Conservation (phyloP, 139 green algal genomes). For the Ulvella scutata region DNA sequence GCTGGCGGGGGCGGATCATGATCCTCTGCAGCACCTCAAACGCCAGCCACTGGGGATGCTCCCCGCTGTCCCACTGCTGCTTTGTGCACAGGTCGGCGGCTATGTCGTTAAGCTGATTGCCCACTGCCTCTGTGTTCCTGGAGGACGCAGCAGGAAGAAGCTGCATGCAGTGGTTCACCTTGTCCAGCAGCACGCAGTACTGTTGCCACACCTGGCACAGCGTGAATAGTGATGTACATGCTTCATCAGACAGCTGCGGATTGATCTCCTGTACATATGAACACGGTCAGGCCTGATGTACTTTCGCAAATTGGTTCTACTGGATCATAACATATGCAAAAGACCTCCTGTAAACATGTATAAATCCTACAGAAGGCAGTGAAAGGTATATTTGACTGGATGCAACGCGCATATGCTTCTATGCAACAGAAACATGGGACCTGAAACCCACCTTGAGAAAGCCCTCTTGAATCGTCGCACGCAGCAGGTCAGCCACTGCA, state of each 20-base stretch:
- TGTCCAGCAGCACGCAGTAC: slow-evolving; percentile 45
- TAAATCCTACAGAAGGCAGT: no score
- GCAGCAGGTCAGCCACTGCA: background rate
- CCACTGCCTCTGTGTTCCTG: background rate
- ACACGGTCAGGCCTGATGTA: no score
- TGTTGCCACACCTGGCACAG: slow-evolving; percentile 24
- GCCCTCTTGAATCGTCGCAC: background rate
- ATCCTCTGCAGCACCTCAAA: slow-evolving; percentile 41
- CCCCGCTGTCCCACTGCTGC: slow-evolving; percentile 16
- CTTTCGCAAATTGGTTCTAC: no score
- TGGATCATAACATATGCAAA: no score
- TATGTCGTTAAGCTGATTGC: no score
- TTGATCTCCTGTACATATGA: slow-evolving; percentile 11
- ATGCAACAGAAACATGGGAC: no score
- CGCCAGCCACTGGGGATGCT: slow-evolving; percentile 30
- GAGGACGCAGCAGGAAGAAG: background rate
- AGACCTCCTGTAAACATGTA: no score
- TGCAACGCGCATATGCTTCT: no score
- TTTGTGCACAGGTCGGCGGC: slow-evolving; percentile 21
- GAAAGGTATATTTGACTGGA: no score
- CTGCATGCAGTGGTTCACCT: slow-evolving; percentile 11
- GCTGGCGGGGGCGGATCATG: slow-evolving; percentile 37
- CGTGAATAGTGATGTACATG: background rate
- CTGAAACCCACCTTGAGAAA: no score
- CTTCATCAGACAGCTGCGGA: slow-evolving; percentile 17